Evolutionary conservation across 2,329 filamentous ascomycete species (phyloP), one percentile per base, ranked within the genome.

Genomic region (Claviceps sp.): DNA sequence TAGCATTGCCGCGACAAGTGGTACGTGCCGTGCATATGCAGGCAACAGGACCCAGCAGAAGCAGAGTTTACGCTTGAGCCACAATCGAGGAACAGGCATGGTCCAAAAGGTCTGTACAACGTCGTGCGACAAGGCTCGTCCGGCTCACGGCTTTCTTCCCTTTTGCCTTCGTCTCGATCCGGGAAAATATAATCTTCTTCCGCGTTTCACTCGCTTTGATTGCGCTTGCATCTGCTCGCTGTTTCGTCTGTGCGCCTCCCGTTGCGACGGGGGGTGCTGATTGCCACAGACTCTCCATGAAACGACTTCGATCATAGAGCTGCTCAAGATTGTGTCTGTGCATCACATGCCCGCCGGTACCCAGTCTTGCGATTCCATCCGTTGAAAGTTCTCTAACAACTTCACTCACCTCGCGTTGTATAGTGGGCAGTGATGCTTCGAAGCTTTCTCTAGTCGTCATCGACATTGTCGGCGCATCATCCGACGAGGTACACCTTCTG

Each of bases 341-440:
- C n/a, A 18, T 30, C 37, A 13, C 26, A 49, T 42, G 37, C 24
- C 24, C 6, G 2, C 7, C 13, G 46, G 4, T 9, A 22, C 24
- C 8, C 46, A 14, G 11, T 30, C 36, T 24, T n/a, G 37, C 22
- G 14, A 18, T 7, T 40, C 30, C 30, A 34, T 18, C 9, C 9
- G 7, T 49, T 20, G 37, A 24, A 11, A 8, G 9, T 16, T 34
- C 20, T 34, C 16, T 11, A 11, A 13, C 20, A 20, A 14, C n/a
- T 30, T 20, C 5, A 41, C 76, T 70, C 66, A 81, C 77, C 69
- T 81, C 81, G 64, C 77, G 70, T 60, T 75, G 70, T 50, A 81
- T 70, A 16, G 75, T 75, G 24, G 73, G 73, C 20, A 77, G 77
- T 11, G 80, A 65, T 42, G 72, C 70, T 56, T 78, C 73, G 54